Percentiles rank a stretch among this genome's conserved stretches.
These are phyloP conservation scores for Cryptococcus floricola DNA, from an alignment of 1,284 basidiomycete species.

Conservation along the genomic window DNA sequence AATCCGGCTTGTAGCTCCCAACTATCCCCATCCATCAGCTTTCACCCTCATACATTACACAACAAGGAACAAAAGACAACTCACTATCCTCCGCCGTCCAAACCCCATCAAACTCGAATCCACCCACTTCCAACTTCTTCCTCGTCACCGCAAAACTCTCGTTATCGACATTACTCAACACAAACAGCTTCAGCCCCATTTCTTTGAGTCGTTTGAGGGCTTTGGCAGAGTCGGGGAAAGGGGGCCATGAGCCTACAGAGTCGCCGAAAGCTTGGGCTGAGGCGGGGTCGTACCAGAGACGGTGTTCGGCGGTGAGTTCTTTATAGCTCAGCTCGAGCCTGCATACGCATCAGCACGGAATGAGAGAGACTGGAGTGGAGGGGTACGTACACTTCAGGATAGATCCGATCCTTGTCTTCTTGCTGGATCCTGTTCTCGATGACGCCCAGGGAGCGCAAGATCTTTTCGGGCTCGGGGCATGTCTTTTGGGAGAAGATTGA, in stretches of 20 bases:
- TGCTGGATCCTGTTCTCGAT: conserved; percentile 28
- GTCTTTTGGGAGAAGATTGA: conserved; percentile 20
- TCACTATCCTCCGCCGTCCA: conserved; percentile 36
- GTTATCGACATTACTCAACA: conserved; percentile 38
- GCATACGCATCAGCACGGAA: neutral
- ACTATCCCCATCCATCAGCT: conserved; percentile 10
- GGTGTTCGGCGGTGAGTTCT: conserved; percentile 3
- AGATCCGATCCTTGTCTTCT: conserved; percentile 25
- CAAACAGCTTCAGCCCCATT: conserved; percentile 27
- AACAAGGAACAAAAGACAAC: conserved; percentile 1
- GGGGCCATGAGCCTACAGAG: conserved; percentile 32
- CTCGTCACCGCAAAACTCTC: conserved; percentile 23
- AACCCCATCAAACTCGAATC: conserved; percentile 26
- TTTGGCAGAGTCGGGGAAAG: conserved; percentile 31
- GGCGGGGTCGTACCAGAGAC: conserved; percentile 11
- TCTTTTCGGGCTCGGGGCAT: conserved; percentile 12
- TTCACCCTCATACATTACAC: neutral
- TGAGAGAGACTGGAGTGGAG: too few species aligned
- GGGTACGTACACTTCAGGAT: conserved; percentile 26
- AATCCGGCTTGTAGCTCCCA: conserved; percentile 35
- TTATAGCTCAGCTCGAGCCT: conserved; percentile 11
- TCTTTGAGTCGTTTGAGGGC: conserved; percentile 25
- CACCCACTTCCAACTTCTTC: conserved; percentile 28
- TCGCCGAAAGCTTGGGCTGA: conserved; percentile 25
- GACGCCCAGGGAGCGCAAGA: conserved; percentile 21